These are phyloP conservation scores for Ophiorrhiza pumila DNA, from an alignment of 257 asterid species.

Conservation along the genomic window DNA sequence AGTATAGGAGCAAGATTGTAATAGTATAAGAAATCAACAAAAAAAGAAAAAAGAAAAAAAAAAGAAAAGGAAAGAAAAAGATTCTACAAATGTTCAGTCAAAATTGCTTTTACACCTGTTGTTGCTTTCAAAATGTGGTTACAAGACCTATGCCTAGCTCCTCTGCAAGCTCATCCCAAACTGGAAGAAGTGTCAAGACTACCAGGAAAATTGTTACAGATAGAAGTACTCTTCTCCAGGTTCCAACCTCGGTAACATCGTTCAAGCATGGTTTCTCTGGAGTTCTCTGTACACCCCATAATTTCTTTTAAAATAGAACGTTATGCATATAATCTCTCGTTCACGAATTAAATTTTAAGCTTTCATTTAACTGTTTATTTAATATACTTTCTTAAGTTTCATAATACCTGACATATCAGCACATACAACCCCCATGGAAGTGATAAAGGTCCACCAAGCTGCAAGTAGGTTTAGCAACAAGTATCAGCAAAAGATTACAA, in stretches of 20 bases:
- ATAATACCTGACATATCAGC: constrained; percentile 87
- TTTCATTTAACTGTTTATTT: not conserved
- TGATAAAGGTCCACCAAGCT: constrained; percentile 95
- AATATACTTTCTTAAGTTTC: not conserved
- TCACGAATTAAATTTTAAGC: not conserved
- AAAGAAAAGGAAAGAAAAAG: too few relatives aligned
- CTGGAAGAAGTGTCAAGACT: constrained; percentile 79
- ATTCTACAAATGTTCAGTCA: constrained; percentile 24
- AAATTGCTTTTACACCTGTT: constrained; percentile 33
- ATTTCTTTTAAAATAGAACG: constrained; percentile 3
- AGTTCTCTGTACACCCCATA: constrained; percentile 50
- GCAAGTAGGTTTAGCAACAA: constrained; percentile 18
- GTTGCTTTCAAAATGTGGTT: constrained; percentile 40
- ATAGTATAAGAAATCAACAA: too few relatives aligned
- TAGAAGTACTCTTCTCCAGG: constrained; percentile 61
- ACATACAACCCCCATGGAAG: constrained; percentile 99
- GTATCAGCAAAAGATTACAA: constrained; percentile 2
- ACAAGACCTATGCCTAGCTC: constrained; percentile 87
- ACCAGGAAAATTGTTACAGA: constrained; percentile 51
- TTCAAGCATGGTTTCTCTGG: constrained; percentile 95
- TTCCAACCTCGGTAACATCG: constrained; percentile 92
- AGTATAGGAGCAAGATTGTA: too few relatives aligned
- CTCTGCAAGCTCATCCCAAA: constrained; percentile 97
- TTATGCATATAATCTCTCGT: not conserved
- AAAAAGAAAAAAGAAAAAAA: too few relatives aligned